Base-by-base conservation (phyloP, 345 rosid genomes). In the Pseudoturritis turrita region DNA sequence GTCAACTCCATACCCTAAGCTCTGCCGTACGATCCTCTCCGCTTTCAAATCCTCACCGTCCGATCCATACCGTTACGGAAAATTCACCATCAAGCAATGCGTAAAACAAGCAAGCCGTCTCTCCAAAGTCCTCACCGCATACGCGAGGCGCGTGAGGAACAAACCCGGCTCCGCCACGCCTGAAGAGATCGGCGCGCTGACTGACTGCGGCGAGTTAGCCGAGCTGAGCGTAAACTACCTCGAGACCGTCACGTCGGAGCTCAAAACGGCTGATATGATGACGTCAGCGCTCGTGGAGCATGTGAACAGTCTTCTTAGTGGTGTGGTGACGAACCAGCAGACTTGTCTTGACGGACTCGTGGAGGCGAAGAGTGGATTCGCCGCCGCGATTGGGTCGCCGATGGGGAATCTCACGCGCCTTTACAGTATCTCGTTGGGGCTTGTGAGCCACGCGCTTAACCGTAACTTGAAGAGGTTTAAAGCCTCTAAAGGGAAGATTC, bases 301-400 rank as follows among this genome's bases (percentile, higher is more conserved):
- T 49, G 85, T 89, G 33, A 76, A 57, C 21, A 83, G 82, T 52
- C 60, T 85, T 50, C 76, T 89, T 33, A 85, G 92, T 60, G 92
- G 87, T 7, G 65, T 84, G 13, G 86, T 87, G 44, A 87, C 96
- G 40, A 89, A 89, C 54, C 96, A 89, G 36, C 85, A 89, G 71
- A 84, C 92, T 2, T 89, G 96, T 55, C 72, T 73, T 13, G 96
- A 85, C 26, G 88, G 84, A 46, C 75, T 88, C 12, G 76, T 31
- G 47, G 81, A 85, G 33, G 63, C 81, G 0, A 77, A 78, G 80
- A 78, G 87, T 40, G 68, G 83, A 50, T 68, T 83, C 46, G 84
- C 65, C 4, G 2, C 43, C 10, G 85, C 61, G 0, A 29, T 89
- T n/a, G 74, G 55, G 0, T 62, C 35, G 13, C 84, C 92, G n/a